A percentile compares a stretch with the other conserved stretches of the same genome.
These are phyloP conservation scores for Phaseolus coccineus DNA, from an alignment of 331 rosid genomes.

Conservation along the genomic window DNA sequence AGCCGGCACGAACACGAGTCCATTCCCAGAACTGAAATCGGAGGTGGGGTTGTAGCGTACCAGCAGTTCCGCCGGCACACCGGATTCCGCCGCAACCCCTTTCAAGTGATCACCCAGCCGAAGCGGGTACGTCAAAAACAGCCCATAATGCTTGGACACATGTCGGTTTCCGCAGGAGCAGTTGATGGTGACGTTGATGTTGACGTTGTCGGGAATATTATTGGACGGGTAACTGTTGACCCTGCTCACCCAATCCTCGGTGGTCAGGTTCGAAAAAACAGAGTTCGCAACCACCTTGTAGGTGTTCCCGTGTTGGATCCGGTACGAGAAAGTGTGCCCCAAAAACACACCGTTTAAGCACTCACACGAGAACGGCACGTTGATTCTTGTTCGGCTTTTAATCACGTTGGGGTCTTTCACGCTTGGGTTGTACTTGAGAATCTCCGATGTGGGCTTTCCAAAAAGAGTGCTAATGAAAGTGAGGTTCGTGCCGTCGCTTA, in stretches of 20 bases:
- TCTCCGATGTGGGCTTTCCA: constrained; percentile 32
- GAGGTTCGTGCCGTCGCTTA: constrained; percentile 39
- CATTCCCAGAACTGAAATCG: constrained; percentile 44
- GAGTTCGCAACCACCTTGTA: background rate
- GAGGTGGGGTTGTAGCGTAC: constrained; percentile 47
- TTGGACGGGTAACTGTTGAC: constrained; percentile 37
- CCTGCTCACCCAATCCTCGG: constrained; percentile 40
- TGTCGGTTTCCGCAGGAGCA: constrained; percentile 58
- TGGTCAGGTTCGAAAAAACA: constrained; percentile 51
- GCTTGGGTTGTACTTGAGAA: constrained; percentile 49
- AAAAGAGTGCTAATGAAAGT: constrained; percentile 51
- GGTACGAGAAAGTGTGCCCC: constrained; percentile 57
- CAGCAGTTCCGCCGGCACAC: constrained; percentile 47
- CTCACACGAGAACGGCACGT: constrained; percentile 56
- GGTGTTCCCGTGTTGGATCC: constrained; percentile 4
- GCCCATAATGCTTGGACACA: constrained; percentile 53
- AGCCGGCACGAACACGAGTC: constrained; percentile 58
- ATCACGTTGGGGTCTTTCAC: constrained; percentile 31
- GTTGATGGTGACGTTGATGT: constrained; percentile 51
- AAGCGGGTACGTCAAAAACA: constrained; percentile 53
- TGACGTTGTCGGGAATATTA: background rate
- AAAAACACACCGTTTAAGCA: constrained; percentile 49
- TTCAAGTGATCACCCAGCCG: constrained; percentile 34
- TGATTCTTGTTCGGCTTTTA: background rate
- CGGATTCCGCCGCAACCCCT: constrained; percentile 40